Base-by-base conservation (phyloP, 1,284 basidiomycete genomes). In the Cutaneotrichosporon cavernicola region DNA sequence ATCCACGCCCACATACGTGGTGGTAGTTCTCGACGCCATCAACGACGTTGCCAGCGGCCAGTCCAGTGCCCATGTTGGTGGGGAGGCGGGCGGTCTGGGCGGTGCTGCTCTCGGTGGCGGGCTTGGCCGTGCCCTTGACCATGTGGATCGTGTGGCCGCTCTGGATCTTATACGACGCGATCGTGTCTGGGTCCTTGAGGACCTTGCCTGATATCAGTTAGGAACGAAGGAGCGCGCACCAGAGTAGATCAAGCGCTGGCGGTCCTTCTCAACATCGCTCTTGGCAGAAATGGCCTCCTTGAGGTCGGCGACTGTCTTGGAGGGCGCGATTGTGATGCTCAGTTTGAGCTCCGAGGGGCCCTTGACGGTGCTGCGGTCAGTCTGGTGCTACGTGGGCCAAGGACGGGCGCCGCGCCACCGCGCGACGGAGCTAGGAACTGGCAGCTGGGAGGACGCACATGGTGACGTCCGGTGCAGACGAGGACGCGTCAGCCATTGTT, bases 261-360 rank as follows among this genome's bases (percentile, higher is more conserved):
- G 83, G 60, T 90, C 90, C 34, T 90, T 89, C 69, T 89, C 86
- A n/a, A 93, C 90, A 72, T 92, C 88, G 10, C 89, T 88, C 83
- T 90, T 87, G 53, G 84, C 87, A 5, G 91, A 88, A 79, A 96
- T 91, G 38, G 88, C 87, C 69, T 88, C 85, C 83, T 96, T 95
- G 73, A 96, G 87, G 67, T 96, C 91, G 55, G 84, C 81, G 46
- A 95, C 91, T 0, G 88, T 89, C 51, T 87, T 85, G 60, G 84
- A 80, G 10, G 87, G 85, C 50, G 84, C 81, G 73, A 95, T 93
- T 22, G 86, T 84, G 69, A 96, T 89, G 74, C 90, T 87, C 32
- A 96, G 86, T 83, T 95, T 95, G 79, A 94, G 85, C 81, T 95
- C 92, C 75, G 86, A 90, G 1, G 92, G 91, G 18, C 92, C 92